phyloP scores from a whole-genome alignment of 345 rosid species.

The Ailanthus altissimus region DNA sequence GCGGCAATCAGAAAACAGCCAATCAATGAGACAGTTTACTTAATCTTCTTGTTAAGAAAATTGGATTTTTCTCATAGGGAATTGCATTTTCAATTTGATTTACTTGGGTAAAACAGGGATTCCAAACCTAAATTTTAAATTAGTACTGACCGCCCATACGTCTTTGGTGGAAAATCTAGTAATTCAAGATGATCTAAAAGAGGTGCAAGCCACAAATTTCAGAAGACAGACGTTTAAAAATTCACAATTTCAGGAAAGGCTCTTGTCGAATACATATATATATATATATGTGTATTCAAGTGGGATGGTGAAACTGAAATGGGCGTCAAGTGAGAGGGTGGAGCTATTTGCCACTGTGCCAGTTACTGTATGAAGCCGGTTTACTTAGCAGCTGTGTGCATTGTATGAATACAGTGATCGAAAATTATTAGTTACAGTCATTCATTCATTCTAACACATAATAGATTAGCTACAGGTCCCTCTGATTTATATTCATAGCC shows the following conservation, averaged over 20 bases:
- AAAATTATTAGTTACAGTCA: neutral
- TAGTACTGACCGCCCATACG: neutral
- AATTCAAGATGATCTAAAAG: too few species aligned
- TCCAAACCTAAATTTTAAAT: neutral
- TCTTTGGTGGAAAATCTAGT: too few species aligned
- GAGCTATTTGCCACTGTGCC: neutral
- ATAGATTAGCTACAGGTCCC: slow-evolving; percentile 1
- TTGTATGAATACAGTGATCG: neutral
- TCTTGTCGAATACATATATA: too few species aligned
- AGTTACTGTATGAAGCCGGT: too few species aligned
- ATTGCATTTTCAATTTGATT: slow-evolving; percentile 1
- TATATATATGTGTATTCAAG: too few species aligned
- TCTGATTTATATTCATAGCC: slow-evolving; percentile 16
- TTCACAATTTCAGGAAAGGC: too few species aligned
- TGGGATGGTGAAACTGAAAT: neutral
- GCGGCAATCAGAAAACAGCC: neutral
- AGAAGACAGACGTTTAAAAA: too few species aligned
- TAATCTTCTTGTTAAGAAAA: neutral
- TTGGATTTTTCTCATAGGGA: neutral
- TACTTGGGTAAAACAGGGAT: neutral
- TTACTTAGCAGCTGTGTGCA: neutral
- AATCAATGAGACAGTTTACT: neutral
- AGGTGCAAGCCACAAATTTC: too few species aligned
- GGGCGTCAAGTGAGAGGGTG: neutral
- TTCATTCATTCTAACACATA: neutral